These are phyloP conservation scores for Aspergillus sp. DNA, from an alignment of 2,329 filamentous ascomycete species.

Conservation along the genomic window DNA sequence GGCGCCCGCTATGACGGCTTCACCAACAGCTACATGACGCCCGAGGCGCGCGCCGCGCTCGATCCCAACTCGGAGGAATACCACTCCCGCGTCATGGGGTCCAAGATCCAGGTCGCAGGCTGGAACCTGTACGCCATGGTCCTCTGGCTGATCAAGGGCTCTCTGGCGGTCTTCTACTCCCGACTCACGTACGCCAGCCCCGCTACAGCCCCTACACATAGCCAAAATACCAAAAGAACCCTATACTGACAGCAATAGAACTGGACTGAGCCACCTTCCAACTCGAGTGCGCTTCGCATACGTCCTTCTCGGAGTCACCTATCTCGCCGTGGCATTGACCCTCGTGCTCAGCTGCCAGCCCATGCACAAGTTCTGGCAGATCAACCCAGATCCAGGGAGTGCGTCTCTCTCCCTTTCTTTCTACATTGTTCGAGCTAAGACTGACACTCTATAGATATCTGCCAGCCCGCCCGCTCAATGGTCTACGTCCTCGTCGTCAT, in stretches of 20 bases:
- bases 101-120: constrained; percentile 52
- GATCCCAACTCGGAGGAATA: constrained; percentile 47
- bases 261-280: constrained; percentile 38
- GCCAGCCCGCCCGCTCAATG: constrained; percentile 49
- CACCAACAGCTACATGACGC: constrained; percentile 58
- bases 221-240: too few relatives aligned
- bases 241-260: constrained; percentile 26
- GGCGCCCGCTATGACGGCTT: constrained; percentile 49
- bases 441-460: constrained; percentile 36
- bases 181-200: constrained; percentile 46
- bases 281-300: constrained; percentile 52
- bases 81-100: constrained; percentile 48
- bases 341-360: constrained; percentile 56
- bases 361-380: constrained; percentile 58
- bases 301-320: constrained; percentile 48
- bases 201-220: too few relatives aligned
- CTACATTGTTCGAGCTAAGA: neutral
- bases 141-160: constrained; percentile 54
- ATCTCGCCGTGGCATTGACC: constrained; percentile 47
- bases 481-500: constrained; percentile 50
- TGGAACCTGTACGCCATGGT: constrained; percentile 57
- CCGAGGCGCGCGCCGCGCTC: constrained; percentile 48
- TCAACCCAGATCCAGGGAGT: constrained; percentile 58
- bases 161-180: constrained; percentile 56
- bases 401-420: constrained; percentile 22